phyloP scores from a whole-genome alignment of 768 basidiomycete species.

The Mycena amicta region DNA sequence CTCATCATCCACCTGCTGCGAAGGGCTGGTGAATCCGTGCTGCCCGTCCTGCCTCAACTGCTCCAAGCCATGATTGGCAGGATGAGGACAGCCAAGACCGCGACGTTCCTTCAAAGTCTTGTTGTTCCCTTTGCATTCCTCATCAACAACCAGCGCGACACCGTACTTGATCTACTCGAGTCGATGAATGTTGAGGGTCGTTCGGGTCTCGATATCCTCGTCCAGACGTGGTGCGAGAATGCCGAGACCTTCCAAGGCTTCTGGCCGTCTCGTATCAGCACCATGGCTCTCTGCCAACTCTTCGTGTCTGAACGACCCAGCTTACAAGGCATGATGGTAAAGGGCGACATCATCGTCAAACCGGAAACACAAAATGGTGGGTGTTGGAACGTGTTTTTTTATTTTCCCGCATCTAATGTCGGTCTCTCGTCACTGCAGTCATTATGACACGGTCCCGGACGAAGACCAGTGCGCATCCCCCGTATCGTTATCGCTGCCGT shows the following conservation, averaged over 20 bases:
- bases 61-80: slow-evolving; percentile 81
- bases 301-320: slow-evolving; percentile 67
- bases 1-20: slow-evolving; percentile 91
- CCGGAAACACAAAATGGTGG: slow-evolving; percentile 80
- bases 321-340: slow-evolving; percentile 72
- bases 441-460: slow-evolving; percentile 97
- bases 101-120: slow-evolving; percentile 88
- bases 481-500: too few species aligned
- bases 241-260: slow-evolving; percentile 93
- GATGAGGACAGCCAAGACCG: slow-evolving; percentile 84
- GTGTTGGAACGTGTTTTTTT: slow-evolving; percentile 35
- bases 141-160: slow-evolving; percentile 82
- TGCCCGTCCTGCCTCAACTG: slow-evolving; percentile 86
- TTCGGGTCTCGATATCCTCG: slow-evolving; percentile 81
- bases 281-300: slow-evolving; percentile 77
- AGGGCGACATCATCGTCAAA: slow-evolving; percentile 89
- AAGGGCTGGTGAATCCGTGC: slow-evolving; percentile 75
- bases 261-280: slow-evolving; percentile 89
- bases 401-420: slow-evolving; percentile 5
- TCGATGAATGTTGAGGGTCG: slow-evolving; percentile 59
- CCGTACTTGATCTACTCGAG: slow-evolving; percentile 78
- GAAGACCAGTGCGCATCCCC: slow-evolving; percentile 79
- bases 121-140: slow-evolving; percentile 94
- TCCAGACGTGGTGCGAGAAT: slow-evolving; percentile 94
- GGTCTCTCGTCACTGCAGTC: slow-evolving; percentile 47